Evolutionary conservation across 106 monocot genomes (phyloP).

Genomic region (Dendrobium huoshanense): DNA sequence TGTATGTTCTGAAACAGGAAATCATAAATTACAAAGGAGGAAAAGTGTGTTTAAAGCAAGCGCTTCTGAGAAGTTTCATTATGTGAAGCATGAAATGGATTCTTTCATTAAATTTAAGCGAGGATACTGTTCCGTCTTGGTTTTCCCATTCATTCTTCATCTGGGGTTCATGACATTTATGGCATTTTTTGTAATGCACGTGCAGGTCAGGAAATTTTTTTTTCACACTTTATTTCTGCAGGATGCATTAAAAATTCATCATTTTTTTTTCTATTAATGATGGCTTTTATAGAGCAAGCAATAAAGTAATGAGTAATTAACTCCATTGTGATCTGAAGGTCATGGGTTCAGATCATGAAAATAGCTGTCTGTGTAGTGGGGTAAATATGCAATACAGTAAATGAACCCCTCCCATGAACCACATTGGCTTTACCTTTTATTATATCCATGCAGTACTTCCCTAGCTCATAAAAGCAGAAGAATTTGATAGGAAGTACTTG

Average conservation of each 20-base stretch:
- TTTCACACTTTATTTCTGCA: neutral
- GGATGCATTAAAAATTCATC: neutral
- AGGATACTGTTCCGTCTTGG: conserved; percentile 32
- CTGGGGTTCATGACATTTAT: conserved; percentile 67
- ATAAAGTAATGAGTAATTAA: neutral
- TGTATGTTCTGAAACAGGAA: conserved; percentile 26
- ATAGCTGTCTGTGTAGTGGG: no score
- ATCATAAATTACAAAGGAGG: conserved; percentile 21
- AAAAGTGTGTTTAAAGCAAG: conserved; percentile 19
- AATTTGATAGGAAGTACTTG: no score
- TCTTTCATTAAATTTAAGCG: conserved; percentile 13
- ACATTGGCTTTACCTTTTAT: no score
- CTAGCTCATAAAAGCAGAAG: no score
- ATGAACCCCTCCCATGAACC: no score
- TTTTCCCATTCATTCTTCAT: conserved; percentile 86
- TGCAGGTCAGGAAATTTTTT: conserved; percentile 48
- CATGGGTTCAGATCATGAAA: no score
- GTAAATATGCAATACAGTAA: no score
- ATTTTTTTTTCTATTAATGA: no score
- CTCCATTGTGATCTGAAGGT: neutral
- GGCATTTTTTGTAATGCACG: conserved; percentile 86
- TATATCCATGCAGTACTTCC: no score
- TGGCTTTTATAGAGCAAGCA: no score
- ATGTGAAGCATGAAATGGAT: neutral
- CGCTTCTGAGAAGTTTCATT: conserved; percentile 5